These are phyloP conservation scores for Fusarium sp. DNA, from an alignment of 2,329 filamentous ascomycete species.

Conservation along the genomic window DNA sequence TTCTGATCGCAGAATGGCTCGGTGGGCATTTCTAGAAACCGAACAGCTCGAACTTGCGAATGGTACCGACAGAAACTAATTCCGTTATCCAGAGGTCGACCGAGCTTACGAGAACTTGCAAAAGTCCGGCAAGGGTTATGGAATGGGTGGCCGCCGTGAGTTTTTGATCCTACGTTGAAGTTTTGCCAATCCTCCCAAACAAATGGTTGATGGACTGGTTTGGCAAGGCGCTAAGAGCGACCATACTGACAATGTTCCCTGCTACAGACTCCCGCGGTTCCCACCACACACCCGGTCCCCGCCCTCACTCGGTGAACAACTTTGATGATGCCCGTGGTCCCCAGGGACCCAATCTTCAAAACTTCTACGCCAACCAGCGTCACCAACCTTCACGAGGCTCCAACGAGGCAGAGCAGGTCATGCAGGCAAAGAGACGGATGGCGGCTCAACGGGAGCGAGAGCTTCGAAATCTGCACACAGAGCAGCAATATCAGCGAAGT, in stretches of 20 bases:
- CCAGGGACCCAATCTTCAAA: constrained; percentile 85
- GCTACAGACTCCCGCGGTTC: constrained; percentile 78
- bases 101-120: constrained; percentile 94
- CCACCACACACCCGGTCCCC: constrained; percentile 73
- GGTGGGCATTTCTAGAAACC: neutral
- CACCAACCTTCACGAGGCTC: constrained; percentile 88
- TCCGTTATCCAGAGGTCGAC: constrained; percentile 82
- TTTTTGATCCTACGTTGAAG: constrained; percentile 62
- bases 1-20: neutral
- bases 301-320: constrained; percentile 88
- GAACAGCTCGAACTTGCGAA: neutral
- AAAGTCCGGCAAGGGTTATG: constrained; percentile 96
- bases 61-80: constrained; percentile 33
- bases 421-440: constrained; percentile 99
- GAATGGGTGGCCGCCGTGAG: constrained; percentile 81
- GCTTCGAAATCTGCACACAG: constrained; percentile 99
- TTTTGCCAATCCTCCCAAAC: constrained; percentile 32
- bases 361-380: constrained; percentile 94
- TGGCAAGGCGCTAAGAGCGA: constrained; percentile 34
- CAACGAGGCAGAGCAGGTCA: constrained; percentile 96
- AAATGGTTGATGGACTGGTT: constrained; percentile 34
- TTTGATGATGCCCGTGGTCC: constrained; percentile 80
- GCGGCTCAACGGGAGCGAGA: constrained; percentile 98
- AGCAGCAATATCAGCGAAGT: constrained; percentile 99
- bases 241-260: constrained; percentile 43